Conservation (phyloP, 495 filamentous ascomycete genomes). For the Chlorociboria aeruginascens region DNA sequence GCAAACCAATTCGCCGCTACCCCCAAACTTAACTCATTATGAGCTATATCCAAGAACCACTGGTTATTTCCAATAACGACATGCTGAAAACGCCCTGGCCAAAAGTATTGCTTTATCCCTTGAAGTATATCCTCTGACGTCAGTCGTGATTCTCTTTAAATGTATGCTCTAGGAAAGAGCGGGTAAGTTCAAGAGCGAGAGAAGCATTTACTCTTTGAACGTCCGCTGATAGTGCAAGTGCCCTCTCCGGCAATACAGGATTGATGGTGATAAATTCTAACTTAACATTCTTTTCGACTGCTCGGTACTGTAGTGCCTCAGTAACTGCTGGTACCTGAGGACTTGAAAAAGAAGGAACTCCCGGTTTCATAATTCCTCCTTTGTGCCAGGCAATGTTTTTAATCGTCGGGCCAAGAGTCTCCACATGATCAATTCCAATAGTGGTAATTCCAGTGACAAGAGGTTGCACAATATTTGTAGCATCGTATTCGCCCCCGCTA, state of each 20-base stretch:
- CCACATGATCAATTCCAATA: slow-evolving; percentile 79
- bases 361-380: slow-evolving; percentile 74
- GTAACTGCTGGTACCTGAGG: slow-evolving; percentile 54
- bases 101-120: slow-evolving; percentile 28
- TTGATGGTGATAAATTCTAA: slow-evolving; percentile 54
- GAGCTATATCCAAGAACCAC: slow-evolving; percentile 39
- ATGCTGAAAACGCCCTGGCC: slow-evolving; percentile 33
- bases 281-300: slow-evolving; percentile 47
- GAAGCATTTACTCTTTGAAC: slow-evolving; percentile 84
- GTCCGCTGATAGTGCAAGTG: slow-evolving; percentile 25
- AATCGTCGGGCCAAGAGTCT: slow-evolving; percentile 65
- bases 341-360: slow-evolving; percentile 56
- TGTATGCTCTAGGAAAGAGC: slow-evolving; percentile 28
- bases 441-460: slow-evolving; percentile 65
- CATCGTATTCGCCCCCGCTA: slow-evolving; percentile 84
- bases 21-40: slow-evolving; percentile 33
- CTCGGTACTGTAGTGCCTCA: slow-evolving; percentile 56
- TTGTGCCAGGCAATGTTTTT: slow-evolving; percentile 96
- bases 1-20: slow-evolving; percentile 33
- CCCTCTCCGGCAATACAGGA: slow-evolving; percentile 23
- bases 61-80: slow-evolving; percentile 20
- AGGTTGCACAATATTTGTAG: slow-evolving; percentile 79
- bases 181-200: slow-evolving; percentile 62
- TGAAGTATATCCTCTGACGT: slow-evolving; percentile 19
- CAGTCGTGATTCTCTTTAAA: slow-evolving; percentile 10